Evolutionary conservation across 768 basidiomycete species (phyloP), one percentile per base, ranked within the genome.

Genomic region (Leccinellum luteum): DNA sequence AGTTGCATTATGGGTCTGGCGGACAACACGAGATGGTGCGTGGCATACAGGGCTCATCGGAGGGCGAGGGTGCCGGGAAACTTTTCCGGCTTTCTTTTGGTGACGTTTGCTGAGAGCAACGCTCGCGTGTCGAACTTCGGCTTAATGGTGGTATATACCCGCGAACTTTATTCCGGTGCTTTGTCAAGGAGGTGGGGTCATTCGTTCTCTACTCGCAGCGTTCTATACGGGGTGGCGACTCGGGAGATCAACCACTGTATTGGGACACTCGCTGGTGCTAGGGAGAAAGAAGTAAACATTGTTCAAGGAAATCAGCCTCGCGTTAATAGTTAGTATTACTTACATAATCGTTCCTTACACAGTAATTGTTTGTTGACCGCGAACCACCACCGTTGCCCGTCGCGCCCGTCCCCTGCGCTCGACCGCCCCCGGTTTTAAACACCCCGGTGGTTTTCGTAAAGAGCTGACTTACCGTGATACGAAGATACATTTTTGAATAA

Each of bases 131-230:
- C 55, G 32, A n/a, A 52, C 21, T 6, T 9, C 64, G 60, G 17
- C 15, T 51, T 7, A 45, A 28, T 53, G 21, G 59, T 15, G 62
- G 69, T 13, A 63, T 32, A 41, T 71, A 62, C 2, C 57, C 60
- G 15, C 71, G 69, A 23, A 30, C 15, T 15, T 31, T 54, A 48
- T 66, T 71, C 2, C 69, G 67, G 41, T 69, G 69, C 31, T 64
- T 68, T 6, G 65, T 63, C 44, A 69, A 45, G 13, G 63, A 57
- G 0, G 67, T 63, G 1, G 69, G 69, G 48, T 69, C 69, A 14
- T 60, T 59, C 1, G 69, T 71, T 51, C 43, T 58, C 49, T 62
- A 69, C 1, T 44, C 35, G 35, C 69, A 69, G 2, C 31, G 49
- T 34, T 49, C 48, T 30, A 25, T 56, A 6, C 7, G 7, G 6